Evolutionary conservation across 371 early-diverging fungal genomes (phyloP).

Genomic region (Lichtheimia ornata): DNA sequence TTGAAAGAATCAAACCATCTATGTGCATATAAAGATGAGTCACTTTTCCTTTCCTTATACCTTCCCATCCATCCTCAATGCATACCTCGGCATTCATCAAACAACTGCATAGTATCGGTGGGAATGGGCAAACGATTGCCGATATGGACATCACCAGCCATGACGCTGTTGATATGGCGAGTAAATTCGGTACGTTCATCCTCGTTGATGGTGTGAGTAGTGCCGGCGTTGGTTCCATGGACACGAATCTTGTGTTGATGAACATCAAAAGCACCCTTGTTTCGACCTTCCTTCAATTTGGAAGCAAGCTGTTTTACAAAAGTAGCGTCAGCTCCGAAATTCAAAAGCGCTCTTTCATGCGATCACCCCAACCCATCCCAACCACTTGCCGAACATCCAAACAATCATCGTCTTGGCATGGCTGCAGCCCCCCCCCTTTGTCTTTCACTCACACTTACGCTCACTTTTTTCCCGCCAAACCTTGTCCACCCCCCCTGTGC

Average conservation of each 20-base stretch:
- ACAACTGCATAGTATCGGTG: slow-evolving; percentile 91
- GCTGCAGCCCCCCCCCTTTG: not conserved
- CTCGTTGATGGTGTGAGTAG: slow-evolving; percentile 95
- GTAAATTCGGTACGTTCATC: slow-evolving; percentile 96
- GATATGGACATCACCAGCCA: slow-evolving; percentile 82
- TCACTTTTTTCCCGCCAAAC: not conserved
- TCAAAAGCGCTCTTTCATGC: not conserved
- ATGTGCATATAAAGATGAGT: not conserved
- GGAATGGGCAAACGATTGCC: slow-evolving; percentile 88
- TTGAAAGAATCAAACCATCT: slow-evolving; percentile 94
- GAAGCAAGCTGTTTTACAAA: slow-evolving; percentile 51
- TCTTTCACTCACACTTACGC: not conserved
- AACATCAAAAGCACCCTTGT: slow-evolving; percentile 59
- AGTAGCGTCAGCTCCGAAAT: not conserved
- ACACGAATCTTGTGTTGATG: slow-evolving; percentile 84
- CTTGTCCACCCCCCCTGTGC: not conserved
- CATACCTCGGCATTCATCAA: slow-evolving; percentile 85
- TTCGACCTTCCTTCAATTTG: slow-evolving; percentile 64
- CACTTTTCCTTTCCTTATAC: not conserved
- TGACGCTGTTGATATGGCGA: slow-evolving; percentile 87
- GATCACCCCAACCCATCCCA: no score
- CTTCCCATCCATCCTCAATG: not conserved
- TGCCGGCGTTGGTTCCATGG: slow-evolving; percentile 81
- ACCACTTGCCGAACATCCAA: no score
- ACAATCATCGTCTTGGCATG: no score